These are phyloP conservation scores for Saksenaea oblongispora DNA, from an alignment of 371 early-diverging fungal genomes.

Conservation along the genomic window DNA sequence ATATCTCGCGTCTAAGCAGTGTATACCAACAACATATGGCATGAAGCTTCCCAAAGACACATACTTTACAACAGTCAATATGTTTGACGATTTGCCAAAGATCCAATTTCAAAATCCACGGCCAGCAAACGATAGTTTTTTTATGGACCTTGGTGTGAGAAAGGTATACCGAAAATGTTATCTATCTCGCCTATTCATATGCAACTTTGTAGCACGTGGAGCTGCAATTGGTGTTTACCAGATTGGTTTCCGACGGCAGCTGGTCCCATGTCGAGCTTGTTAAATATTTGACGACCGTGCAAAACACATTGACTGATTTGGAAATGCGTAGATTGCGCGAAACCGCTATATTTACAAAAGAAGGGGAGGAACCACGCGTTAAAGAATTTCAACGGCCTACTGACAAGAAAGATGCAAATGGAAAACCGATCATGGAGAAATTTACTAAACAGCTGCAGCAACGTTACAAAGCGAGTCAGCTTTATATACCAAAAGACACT, in stretches of 20 bases:
- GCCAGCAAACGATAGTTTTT: constrained; percentile 57
- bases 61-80: constrained; percentile 79
- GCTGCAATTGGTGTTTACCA: constrained; percentile 83
- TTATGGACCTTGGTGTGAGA: constrained; percentile 79
- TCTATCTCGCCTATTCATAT: background rate
- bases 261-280: constrained; percentile 89
- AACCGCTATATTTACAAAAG: constrained; percentile 74
- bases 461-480: constrained; percentile 69
- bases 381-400: constrained; percentile 20
- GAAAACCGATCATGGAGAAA: constrained; percentile 23
- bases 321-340: constrained; percentile 68
- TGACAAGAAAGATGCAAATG: constrained; percentile 12
- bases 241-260: constrained; percentile 75
- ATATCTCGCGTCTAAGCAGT: constrained; percentile 50
- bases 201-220: constrained; percentile 69
- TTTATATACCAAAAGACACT: constrained; percentile 72
- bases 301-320: constrained; percentile 56
- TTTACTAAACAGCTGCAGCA: constrained; percentile 22
- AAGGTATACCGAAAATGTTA: constrained; percentile 59
- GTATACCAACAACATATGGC: constrained; percentile 78
- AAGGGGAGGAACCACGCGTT: constrained; percentile 36
- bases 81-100: constrained; percentile 85
- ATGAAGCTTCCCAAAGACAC: constrained; percentile 69
- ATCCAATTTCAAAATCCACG: constrained; percentile 55
- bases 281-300: constrained; percentile 77